phyloP scores from a whole-genome alignment of 176 grass and related monocot genomes.

The Dactylis glomerata region DNA sequence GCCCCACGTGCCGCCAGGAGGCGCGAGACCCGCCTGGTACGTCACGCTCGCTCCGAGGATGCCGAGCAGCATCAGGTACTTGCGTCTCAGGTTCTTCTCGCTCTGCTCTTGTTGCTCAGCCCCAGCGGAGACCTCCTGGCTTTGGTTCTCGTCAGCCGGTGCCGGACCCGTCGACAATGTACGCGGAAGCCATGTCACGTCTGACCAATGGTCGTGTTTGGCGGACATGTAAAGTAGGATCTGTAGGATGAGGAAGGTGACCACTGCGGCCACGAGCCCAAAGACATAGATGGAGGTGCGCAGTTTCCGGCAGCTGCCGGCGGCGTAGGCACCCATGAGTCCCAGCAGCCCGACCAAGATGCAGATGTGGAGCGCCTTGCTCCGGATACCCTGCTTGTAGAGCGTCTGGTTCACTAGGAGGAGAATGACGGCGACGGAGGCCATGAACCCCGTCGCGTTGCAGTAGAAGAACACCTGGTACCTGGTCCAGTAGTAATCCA shows the following conservation, averaged over 20 bases:
- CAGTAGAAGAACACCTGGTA: slow-evolving; percentile 32
- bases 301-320: background rate
- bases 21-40: too few species aligned
- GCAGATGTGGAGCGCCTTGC: slow-evolving; percentile 1
- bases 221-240: background rate
- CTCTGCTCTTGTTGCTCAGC: background rate
- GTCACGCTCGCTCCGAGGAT: background rate
- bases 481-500: background rate
- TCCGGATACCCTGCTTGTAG: slow-evolving; percentile 16
- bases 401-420: slow-evolving; percentile 13
- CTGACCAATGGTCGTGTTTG: background rate
- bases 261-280: background rate
- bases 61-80: background rate
- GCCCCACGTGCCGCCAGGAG: too few species aligned
- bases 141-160: background rate
- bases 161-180: background rate
- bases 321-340: slow-evolving; percentile 26
- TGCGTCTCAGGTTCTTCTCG: background rate
- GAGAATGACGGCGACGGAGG: slow-evolving; percentile 20
- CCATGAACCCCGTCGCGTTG: slow-evolving; percentile 20
- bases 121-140: background rate
- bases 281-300: slow-evolving; percentile 15
- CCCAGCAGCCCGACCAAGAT: slow-evolving; percentile 17
- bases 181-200: background rate
- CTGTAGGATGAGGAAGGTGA: background rate